Conservation (phyloP, 2,329 filamentous ascomycete species). For the Sordariomycetes sp. region DNA sequence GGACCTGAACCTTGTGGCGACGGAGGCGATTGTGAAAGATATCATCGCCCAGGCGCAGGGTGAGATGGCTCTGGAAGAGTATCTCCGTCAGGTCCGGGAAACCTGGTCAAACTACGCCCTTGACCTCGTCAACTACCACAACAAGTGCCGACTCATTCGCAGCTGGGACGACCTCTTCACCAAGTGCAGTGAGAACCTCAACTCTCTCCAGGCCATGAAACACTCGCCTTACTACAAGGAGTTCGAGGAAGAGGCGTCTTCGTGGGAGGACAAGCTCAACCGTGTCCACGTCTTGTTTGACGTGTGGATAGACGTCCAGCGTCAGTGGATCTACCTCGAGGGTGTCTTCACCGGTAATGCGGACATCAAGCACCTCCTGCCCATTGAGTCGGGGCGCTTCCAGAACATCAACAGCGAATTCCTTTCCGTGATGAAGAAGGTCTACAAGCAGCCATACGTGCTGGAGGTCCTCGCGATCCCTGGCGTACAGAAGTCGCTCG, state of each 20-base stretch:
- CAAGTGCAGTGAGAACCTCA: constrained; percentile 96
- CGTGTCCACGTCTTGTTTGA: constrained; percentile 96
- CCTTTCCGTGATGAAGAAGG: constrained; percentile 98
- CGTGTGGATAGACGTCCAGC: constrained; percentile 99
- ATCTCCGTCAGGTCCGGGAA: constrained; percentile 90
- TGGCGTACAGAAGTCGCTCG: constrained; percentile 89
- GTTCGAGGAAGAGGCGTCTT: constrained; percentile 92
- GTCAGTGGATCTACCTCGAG: constrained; percentile 98
- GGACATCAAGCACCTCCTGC: constrained; percentile 95
- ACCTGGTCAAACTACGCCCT: constrained; percentile 93
- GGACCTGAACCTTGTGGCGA: constrained; percentile 86
- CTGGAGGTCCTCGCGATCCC: constrained; percentile 93
- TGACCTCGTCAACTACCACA: constrained; percentile 94
- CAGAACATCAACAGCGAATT: constrained; percentile 99
- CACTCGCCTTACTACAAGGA: constrained; percentile 99
- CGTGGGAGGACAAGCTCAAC: constrained; percentile 98
- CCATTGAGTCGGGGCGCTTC: constrained; percentile 92
- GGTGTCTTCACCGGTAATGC: constrained; percentile 98
- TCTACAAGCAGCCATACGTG: constrained; percentile 91
- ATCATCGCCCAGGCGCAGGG: constrained; percentile 94
- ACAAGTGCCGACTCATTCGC: constrained; percentile 92
- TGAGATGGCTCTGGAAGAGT: constrained; percentile 97
- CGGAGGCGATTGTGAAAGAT: constrained; percentile 78
- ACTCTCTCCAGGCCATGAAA: constrained; percentile 96
- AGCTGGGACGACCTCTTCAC: constrained; percentile 98